phyloP scores from a whole-genome alignment of 1,139 yeast species.

The Saccharomycopsis crataegensis region DNA sequence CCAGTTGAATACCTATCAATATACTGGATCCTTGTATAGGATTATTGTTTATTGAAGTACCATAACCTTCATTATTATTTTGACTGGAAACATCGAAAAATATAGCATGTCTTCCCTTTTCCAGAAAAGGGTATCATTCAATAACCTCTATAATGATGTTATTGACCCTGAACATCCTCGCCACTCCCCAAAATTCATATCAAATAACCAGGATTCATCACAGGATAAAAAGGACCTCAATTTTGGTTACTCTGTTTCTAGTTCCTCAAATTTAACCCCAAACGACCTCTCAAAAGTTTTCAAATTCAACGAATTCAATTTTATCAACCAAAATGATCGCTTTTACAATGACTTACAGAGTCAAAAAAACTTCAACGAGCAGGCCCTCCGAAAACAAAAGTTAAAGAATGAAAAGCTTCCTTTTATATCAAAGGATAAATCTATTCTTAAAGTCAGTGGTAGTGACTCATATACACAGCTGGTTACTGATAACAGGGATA shows the following conservation, averaged over 20 bases:
- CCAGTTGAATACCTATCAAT: too few species aligned
- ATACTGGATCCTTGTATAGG: too few species aligned
- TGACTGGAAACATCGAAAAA: too few species aligned
- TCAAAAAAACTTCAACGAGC: constrained; percentile 12
- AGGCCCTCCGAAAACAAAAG: constrained; percentile 5
- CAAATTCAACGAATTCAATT: constrained; percentile 18
- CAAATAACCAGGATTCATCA: neutral
- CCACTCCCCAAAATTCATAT: constrained; percentile 15
- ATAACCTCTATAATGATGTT: constrained; percentile 8
- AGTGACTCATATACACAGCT: too few species aligned
- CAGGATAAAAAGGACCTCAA: constrained; percentile 9
- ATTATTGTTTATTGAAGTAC: too few species aligned
- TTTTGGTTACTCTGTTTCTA: constrained; percentile 14
- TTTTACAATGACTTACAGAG: constrained; percentile 9
- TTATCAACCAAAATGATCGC: constrained; percentile 18
- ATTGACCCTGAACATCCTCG: constrained; percentile 19
- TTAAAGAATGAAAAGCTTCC: constrained; percentile 17
- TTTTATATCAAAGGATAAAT: constrained; percentile 4
- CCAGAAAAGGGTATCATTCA: constrained; percentile 17
- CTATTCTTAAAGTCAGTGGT: constrained; percentile 9
- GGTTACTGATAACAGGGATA: too few species aligned
- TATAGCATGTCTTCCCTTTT: neutral
- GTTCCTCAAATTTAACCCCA: constrained; percentile 1
- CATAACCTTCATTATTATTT: too few species aligned
- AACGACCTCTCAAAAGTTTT: constrained; percentile 17